Evolutionary conservation across 2,329 filamentous ascomycete species (phyloP), one percentile per base, ranked within the genome.

Genomic region (Colletotrichum sp.): DNA sequence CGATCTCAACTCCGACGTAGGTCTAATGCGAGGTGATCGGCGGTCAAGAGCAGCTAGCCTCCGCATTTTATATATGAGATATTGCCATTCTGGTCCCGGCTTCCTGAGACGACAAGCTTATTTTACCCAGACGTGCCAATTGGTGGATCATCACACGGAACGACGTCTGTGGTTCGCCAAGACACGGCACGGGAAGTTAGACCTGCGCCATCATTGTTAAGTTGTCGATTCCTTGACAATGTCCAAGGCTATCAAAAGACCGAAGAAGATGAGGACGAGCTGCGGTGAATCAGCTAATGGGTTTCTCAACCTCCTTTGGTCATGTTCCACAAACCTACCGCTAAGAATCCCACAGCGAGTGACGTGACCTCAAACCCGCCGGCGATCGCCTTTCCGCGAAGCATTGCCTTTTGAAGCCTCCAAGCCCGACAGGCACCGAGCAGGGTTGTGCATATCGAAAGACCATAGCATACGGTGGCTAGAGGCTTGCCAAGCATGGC

Each of bases 401-500:
- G 76, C 62, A 86, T 79, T 4, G 78, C 79, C 9, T 78, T 67
- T 59, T 85, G 84, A 44, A 82, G 78, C 19, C 82, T 79, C 83
- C 82, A 85, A 9, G 78, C 78, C 6, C 83, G 81, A 34, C 78
- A 72, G 3, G 81, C 80, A 5, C 84, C 84, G 1, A 84, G 77
- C 11, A 83, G 29, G 2, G 84, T 78, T 2, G 81, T 84, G 65
- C 81, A 82, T 2, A 88, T 84, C 6, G 88, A 86, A 36, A 84
- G 83, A 3, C 77, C 79, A 66, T 86, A 87, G 70, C 87, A 87
- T 8, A 85, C 80, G 13, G 81, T 83, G 5, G 87, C 83, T 6
- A 95, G 83, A 0, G 93, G 92, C 71, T 90, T 89, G 4, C 92
- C 93, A 4, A 94, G 85, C 13, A 88, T 83, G 75, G 88, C 90